Percentiles rank a stretch among this genome's conserved stretches.
Conservation (phyloP, 2,329 filamentous ascomycete genomes). For the Claviceps sp. region DNA sequence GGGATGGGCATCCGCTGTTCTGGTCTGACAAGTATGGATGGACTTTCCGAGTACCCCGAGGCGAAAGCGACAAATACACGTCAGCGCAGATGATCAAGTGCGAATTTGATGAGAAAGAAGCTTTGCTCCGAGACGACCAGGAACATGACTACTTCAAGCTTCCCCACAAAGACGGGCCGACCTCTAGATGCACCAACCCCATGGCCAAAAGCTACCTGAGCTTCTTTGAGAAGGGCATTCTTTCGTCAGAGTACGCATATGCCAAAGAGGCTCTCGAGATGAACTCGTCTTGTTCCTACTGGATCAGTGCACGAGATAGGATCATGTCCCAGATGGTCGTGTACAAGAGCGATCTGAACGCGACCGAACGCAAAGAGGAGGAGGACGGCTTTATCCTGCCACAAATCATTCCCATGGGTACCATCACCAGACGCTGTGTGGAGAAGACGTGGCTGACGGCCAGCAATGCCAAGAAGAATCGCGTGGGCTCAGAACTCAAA, state of each 20-base stretch:
- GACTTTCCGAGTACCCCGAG: constrained; percentile 66
- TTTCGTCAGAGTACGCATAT: constrained; percentile 79
- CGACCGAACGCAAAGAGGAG: constrained; percentile 7
- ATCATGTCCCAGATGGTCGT: constrained; percentile 95
- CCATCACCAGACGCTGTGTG: constrained; percentile 83
- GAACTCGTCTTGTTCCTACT: constrained; percentile 98
- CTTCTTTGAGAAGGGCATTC: constrained; percentile 80
- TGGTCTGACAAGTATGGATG: constrained; percentile 93
- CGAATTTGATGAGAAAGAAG: constrained; percentile 65
- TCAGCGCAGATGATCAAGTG: constrained; percentile 61
- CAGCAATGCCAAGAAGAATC: constrained; percentile 90
- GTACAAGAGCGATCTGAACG: constrained; percentile 51
- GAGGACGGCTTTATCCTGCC: constrained; percentile 70
- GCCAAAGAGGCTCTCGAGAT: constrained; percentile 94
- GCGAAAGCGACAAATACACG: constrained; percentile 50
- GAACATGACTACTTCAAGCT: constrained; percentile 73
- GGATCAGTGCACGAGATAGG: constrained; percentile 88
- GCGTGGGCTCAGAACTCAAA: constrained; percentile 92
- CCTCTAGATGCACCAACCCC: constrained; percentile 71
- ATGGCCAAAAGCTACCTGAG: constrained; percentile 81
- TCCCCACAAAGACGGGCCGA: constrained; percentile 88
- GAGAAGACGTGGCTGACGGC: constrained; percentile 98
- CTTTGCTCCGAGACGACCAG: constrained; percentile 49
- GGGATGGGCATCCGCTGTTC: constrained; percentile 78
- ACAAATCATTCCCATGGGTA: constrained; percentile 96